Base-by-base conservation (phyloP, 23 red algal species). In the Agarophyton chilense region DNA sequence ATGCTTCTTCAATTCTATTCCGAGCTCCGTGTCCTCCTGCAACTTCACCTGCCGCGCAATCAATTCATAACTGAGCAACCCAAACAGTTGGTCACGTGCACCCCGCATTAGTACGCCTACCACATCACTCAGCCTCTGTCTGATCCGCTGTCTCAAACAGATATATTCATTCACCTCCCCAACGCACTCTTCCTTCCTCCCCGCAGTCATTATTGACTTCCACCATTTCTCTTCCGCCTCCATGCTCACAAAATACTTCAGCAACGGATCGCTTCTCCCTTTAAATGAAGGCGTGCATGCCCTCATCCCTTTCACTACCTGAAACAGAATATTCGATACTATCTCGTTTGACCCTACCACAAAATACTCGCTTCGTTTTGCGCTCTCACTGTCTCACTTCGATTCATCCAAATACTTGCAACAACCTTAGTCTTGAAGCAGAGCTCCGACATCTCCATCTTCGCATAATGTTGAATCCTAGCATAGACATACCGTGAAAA, bases 1-100 rank as follows among this genome's bases (percentile, higher is more conserved):
- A 8, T 74, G 68, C 68, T 74, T 74, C 35, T 50, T 74, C 68
- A 74, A 42, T 9, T 74, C 68, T 42, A 13, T 22, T n/a, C n/a
- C n/a, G n/a, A n/a, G n/a, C n/a, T n/a, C n/a, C n/a, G n/a, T n/a
- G n/a, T n/a, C n/a, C n/a, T n/a, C n/a, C n/a, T n/a, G n/a, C n/a
- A n/a, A n/a, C n/a, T n/a, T n/a, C n/a, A n/a, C n/a, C n/a, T n/a
- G n/a, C n/a, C n/a, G n/a, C n/a, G n/a, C n/a, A n/a, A n/a, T n/a
- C n/a, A n/a, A n/a, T n/a, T n/a, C n/a, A 31, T 32, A 74, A 9
- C 68, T 22, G 8, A 74, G 68, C 68, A 74, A 13, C 68, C 7
- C 12, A 50, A 74, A 74, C 68, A 74, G 10, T 25, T 68, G 12
- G 22, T 68, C 11, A 16, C 62, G 11, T 36, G 62, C 62, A 33